Base-by-base conservation (phyloP, 148 eudicot genomes). In the Rhododendron henanense region DNA sequence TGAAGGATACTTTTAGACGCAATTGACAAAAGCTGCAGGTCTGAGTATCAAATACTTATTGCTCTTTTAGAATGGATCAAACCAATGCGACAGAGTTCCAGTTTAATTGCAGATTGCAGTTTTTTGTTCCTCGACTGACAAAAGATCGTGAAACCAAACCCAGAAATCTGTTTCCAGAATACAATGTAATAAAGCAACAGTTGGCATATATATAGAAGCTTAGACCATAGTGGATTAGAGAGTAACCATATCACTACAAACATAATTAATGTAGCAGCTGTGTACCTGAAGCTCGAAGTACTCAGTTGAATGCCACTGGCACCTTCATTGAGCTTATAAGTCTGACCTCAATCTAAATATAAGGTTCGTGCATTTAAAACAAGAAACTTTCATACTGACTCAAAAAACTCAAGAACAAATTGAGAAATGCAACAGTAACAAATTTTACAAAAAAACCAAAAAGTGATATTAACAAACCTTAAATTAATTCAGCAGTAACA, bases 361-460 rank as follows among this genome's bases (percentile, higher is more conserved):
- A 39, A 37, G 57, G 65, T 48, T 51, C 33, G 4, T 6, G 7
- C 35, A 74, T 73, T 9, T 5, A 74, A 84, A 74, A 65, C 84
- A 55, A 81, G 28, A 81, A 8, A 57, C 18, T 55, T 59, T n/a
- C 11, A 3, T 81, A 18, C 84, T 3, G 59, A 81, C 59, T 81
- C 48, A 57, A 83, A 83, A 16, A 5, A 13, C 63, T 81, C 48
- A n/a, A 41, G 37, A 67, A 83, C 8, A 31, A 71, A 45, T 28
- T 35, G 9, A 1, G 1, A 28, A 83, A 84, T 41, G 55, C 74
- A 31, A 83, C 65, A 51, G 84, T 87, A 84, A 63, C 39, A 65
- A 83, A 28, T 44, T 65, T 15, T 5, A 83, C 3, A 1, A 65
- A 35, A 47, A 83, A 83, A 71, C 33, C 21, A 31, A 18, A 83